These are phyloP conservation scores for Aspergillus niger DNA, from an alignment of 2,329 filamentous ascomycete genomes.

Conservation along the genomic window DNA sequence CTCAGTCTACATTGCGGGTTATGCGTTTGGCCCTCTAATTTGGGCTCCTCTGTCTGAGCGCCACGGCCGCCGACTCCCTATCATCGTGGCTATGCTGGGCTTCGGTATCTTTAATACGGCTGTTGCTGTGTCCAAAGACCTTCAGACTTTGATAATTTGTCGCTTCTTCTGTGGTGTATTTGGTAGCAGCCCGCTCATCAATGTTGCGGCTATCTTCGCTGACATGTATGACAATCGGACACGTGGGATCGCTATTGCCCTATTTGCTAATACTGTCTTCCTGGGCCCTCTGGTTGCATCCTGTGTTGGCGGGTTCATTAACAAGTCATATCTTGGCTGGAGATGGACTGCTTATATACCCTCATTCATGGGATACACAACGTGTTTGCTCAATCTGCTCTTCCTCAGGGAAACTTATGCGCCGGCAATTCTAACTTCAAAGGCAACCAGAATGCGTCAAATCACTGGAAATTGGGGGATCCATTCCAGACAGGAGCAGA, in stretches of 20 bases:
- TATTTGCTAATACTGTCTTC: conserved; percentile 52
- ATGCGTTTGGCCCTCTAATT: conserved; percentile 58
- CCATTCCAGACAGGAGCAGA: conserved; percentile 54
- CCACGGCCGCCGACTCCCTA: conserved; percentile 57
- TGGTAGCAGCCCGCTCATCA: conserved; percentile 65
- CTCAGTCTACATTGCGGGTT: neutral
- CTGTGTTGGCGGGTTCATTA: conserved; percentile 55
- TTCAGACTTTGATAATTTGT: conserved; percentile 65
- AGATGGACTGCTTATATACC: conserved; percentile 54
- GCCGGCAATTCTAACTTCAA: conserved; percentile 54
- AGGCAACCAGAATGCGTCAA: conserved; percentile 53
- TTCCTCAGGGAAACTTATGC: conserved; percentile 58
- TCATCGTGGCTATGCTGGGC: conserved; percentile 60
- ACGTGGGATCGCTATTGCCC: conserved; percentile 44
- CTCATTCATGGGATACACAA: conserved; percentile 52
- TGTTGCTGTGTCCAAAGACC: conserved; percentile 62
- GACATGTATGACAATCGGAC: conserved; percentile 52
- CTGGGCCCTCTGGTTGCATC: conserved; percentile 50
- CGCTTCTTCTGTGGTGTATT: conserved; percentile 67
- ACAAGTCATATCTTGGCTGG: conserved; percentile 48
- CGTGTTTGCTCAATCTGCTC: conserved; percentile 34
- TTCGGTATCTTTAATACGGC: conserved; percentile 66
- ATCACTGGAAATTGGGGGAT: conserved; percentile 59
- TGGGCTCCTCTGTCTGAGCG: conserved; percentile 66
- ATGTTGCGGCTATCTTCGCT: conserved; percentile 64